Conservation (phyloP, 202 grass and related monocot species). For the Zoysia matrella region DNA sequence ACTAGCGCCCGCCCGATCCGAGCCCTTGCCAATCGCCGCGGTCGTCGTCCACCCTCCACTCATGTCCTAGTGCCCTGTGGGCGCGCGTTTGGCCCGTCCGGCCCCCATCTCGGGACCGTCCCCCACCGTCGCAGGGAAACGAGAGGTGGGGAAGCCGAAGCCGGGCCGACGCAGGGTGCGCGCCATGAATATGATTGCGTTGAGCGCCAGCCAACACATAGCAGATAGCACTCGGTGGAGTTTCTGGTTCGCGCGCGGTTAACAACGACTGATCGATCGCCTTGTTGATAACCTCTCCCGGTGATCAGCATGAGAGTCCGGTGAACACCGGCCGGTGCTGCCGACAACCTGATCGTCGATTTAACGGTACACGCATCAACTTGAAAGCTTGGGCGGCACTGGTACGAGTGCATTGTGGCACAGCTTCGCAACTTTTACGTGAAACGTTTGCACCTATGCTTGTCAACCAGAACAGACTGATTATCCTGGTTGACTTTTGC, state of each 20-base stretch:
- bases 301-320: neutral
- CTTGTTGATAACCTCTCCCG: neutral
- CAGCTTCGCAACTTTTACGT: no score
- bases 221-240: neutral
- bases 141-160: neutral
- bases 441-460: no score
- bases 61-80: neutral
- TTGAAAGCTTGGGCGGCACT: no score
- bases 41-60: neutral
- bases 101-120: neutral
- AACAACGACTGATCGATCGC: no score
- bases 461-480: no score
- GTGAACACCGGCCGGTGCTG: no score
- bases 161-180: neutral
- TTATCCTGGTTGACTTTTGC: no score
- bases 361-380: no score
- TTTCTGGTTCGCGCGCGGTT: neutral
- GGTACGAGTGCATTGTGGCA: no score
- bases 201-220: no score
- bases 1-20: neutral
- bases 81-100: neutral
- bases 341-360: no score
- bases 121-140: slow-evolving; percentile 6
- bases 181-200: neutral
- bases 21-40: neutral